Evolutionary conservation across 202 grass and related monocot species (phyloP).

Genomic region (Panicum hallii): DNA sequence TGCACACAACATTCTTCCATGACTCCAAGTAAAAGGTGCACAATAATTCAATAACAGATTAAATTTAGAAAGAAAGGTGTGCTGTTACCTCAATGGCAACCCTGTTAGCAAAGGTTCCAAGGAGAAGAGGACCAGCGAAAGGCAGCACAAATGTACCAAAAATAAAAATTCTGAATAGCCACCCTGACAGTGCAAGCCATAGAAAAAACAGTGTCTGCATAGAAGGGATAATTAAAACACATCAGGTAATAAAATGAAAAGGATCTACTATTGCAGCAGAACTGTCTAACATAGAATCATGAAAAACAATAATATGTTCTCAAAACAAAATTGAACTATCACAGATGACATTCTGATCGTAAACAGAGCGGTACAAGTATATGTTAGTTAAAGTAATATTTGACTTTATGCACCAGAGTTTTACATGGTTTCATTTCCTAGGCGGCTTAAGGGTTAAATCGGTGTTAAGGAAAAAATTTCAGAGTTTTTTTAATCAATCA

Average conservation of each 20-base stretch:
- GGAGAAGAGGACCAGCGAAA: constrained; percentile 83
- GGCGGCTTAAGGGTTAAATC: constrained; percentile 34
- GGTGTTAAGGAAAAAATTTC: background rate
- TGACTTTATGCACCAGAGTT: background rate
- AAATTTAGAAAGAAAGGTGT: constrained; percentile 6
- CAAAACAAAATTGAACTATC: background rate
- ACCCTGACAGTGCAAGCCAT: constrained; percentile 86
- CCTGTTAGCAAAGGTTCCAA: constrained; percentile 79
- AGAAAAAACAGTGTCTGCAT: constrained; percentile 84
- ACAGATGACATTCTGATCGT: background rate
- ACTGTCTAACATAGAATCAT: background rate
- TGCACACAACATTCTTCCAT: background rate
- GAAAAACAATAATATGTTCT: constrained; percentile 21
- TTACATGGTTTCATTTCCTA: constrained; percentile 15
- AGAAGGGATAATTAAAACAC: constrained; percentile 30
- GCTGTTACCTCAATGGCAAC: constrained; percentile 83
- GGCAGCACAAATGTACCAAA: constrained; percentile 82
- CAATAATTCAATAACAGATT: background rate
- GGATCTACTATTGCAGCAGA: background rate
- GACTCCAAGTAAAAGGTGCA: background rate
- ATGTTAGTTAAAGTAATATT: background rate
- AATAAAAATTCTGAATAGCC: constrained; percentile 96
- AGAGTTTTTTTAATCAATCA: background rate
- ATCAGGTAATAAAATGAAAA: constrained; percentile 16
- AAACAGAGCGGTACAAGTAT: background rate